A percentile compares a stretch with the other conserved stretches of the same genome.
Conservation (phyloP, 192 early-diverging fungal genomes). For the Globomyces pollinis-pini region DNA sequence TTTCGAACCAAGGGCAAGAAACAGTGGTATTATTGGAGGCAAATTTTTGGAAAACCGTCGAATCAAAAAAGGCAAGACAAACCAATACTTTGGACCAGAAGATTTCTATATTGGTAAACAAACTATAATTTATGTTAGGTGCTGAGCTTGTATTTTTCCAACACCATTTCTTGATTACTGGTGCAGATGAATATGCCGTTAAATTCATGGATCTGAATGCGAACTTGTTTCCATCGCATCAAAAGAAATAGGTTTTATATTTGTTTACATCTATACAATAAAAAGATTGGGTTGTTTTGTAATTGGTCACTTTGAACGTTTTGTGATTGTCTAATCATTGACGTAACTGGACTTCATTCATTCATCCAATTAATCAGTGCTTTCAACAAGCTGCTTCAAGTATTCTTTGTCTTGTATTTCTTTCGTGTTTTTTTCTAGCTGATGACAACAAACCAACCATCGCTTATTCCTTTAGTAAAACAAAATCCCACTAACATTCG, state of each 20-base stretch:
- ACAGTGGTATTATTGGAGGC: conserved; percentile 49
- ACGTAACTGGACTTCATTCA: too few relatives aligned
- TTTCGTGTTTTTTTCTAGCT: too few relatives aligned
- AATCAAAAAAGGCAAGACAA: conserved; percentile 39
- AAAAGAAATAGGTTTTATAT: background rate
- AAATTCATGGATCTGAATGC: conserved; percentile 50
- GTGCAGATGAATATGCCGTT: conserved; percentile 52
- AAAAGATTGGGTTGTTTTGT: too few relatives aligned
- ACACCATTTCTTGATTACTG: conserved; percentile 42
- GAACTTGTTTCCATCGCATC: conserved; percentile 16
- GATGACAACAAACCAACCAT: too few relatives aligned
- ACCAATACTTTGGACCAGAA: conserved; percentile 30
- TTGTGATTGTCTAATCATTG: too few relatives aligned
- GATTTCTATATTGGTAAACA: conserved; percentile 48
- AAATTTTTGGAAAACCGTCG: conserved; percentile 51
- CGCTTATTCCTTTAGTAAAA: too few relatives aligned
- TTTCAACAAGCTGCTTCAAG: too few relatives aligned
- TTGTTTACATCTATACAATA: too few relatives aligned
- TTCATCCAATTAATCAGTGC: too few relatives aligned
- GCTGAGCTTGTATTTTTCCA: conserved; percentile 41
- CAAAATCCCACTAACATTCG: too few relatives aligned
- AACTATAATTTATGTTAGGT: conserved; percentile 19
- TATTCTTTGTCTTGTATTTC: too few relatives aligned
- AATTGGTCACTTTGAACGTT: too few relatives aligned
- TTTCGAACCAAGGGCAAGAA: conserved; percentile 49